Evolutionary conservation across 2,329 filamentous ascomycete species (phyloP).

Genomic region (Cladosporium sp.): DNA sequence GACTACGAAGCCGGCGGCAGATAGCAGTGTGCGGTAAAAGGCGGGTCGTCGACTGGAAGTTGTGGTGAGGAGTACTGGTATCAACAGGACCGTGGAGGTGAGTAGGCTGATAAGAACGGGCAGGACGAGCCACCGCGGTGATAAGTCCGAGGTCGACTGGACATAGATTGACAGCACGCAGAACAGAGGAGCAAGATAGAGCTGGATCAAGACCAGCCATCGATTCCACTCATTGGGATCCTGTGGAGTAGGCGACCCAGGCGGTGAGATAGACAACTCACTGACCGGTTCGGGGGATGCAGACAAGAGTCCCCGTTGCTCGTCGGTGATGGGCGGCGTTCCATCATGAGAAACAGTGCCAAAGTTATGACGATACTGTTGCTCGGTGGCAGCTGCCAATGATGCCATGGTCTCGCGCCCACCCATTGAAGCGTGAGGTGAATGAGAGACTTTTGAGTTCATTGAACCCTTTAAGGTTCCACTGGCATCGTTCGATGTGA

Average conservation of each 20-base stretch:
- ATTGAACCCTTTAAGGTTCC: not conserved
- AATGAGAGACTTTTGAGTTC: conserved; percentile 8
- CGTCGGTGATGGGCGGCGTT: not conserved
- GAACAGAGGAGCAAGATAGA: conserved; percentile 83
- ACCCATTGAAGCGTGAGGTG: conserved; percentile 13
- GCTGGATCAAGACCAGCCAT: conserved; percentile 80
- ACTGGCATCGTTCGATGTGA: not conserved
- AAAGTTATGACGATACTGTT: conserved; percentile 23
- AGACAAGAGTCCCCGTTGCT: not conserved
- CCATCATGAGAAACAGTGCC: conserved; percentile 5
- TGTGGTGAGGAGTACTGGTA: conserved; percentile 62
- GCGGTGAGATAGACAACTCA: conserved; percentile 7
- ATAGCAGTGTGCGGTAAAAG: conserved; percentile 66
- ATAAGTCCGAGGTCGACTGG: conserved; percentile 44
- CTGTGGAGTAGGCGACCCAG: conserved; percentile 1
- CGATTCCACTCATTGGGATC: conserved; percentile 63
- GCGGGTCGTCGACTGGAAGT: conserved; percentile 59
- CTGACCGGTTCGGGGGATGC: conserved; percentile 1
- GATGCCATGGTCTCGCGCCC: conserved; percentile 31
- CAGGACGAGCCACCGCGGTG: conserved; percentile 50
- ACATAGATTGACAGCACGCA: conserved; percentile 59
- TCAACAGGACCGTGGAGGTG: conserved; percentile 60
- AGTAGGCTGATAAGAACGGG: conserved; percentile 38
- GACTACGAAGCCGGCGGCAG: conserved; percentile 84
- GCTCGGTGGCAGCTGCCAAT: conserved; percentile 24